Conservation (phyloP, 2,329 filamentous ascomycete species). For the Colletotrichum viniferum region DNA sequence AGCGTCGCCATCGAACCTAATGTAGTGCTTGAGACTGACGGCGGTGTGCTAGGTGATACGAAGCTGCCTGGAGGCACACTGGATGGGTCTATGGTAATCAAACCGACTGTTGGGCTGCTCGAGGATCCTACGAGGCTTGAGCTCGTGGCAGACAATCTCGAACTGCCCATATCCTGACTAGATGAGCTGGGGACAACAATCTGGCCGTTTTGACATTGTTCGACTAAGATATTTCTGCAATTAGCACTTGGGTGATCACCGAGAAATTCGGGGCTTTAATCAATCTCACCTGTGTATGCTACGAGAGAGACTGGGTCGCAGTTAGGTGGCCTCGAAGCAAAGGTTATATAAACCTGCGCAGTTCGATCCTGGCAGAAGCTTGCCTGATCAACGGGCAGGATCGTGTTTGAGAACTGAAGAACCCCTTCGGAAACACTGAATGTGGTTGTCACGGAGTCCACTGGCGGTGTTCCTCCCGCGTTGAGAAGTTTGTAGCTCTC, state of each 20-base stretch:
- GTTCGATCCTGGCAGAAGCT: background rate
- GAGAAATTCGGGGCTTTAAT: accelerated
- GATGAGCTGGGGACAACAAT: background rate
- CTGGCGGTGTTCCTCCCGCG: background rate
- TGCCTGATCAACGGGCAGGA: background rate
- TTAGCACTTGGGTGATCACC: background rate
- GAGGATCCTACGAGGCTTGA: background rate
- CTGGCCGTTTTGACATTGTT: background rate
- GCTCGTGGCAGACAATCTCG: background rate
- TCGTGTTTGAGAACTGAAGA: background rate
- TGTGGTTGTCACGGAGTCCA: background rate
- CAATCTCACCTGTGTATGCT: background rate
- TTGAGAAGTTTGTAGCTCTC: background rate
- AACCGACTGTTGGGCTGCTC: background rate
- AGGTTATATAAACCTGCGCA: background rate
- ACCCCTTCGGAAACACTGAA: background rate
- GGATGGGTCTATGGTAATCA: background rate
- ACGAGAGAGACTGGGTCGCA: background rate
- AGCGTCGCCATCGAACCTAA: background rate
- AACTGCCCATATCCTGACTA: background rate
- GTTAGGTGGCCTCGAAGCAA: background rate
- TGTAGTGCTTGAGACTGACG: background rate
- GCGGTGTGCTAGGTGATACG: background rate
- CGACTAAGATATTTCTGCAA: background rate
- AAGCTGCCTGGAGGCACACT: background rate